These are phyloP conservation scores for Suillus bovinus DNA, from an alignment of 768 basidiomycete genomes.

Conservation along the genomic window DNA sequence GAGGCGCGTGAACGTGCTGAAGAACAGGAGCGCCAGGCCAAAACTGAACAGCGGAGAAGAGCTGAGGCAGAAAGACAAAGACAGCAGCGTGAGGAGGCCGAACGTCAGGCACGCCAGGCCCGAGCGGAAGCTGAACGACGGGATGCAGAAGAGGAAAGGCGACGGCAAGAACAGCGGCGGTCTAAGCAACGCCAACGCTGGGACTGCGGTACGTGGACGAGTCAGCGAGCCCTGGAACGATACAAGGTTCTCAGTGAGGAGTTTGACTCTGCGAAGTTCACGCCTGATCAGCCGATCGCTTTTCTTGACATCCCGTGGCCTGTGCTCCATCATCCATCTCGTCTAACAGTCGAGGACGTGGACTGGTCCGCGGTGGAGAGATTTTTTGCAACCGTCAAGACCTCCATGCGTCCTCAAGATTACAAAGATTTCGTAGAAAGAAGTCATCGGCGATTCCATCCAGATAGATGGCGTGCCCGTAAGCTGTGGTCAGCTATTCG, in stretches of 20 bases:
- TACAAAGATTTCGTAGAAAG: slow-evolving; percentile 68
- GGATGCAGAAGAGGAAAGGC: slow-evolving; percentile 35
- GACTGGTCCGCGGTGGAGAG: slow-evolving; percentile 70
- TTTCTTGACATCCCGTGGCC: slow-evolving; percentile 79
- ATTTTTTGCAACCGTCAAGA: slow-evolving; percentile 60
- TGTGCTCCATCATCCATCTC: slow-evolving; percentile 52
- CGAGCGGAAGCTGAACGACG: slow-evolving; percentile 32
- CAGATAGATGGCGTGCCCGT: slow-evolving; percentile 76
- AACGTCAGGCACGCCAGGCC: slow-evolving; percentile 22
- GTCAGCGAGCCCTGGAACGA: slow-evolving; percentile 66
- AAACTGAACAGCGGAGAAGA: slow-evolving; percentile 33
- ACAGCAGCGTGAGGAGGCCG: slow-evolving; percentile 27
- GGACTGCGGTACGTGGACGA: slow-evolving; percentile 63
- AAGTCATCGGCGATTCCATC: slow-evolving; percentile 75
- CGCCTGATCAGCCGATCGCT: slow-evolving; percentile 48
- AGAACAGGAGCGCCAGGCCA: slow-evolving; percentile 39
- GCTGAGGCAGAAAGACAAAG: slow-evolving; percentile 32
- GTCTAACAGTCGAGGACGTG: slow-evolving; percentile 62
- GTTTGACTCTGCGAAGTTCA: slow-evolving; percentile 65
- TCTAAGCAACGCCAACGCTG: slow-evolving; percentile 54
- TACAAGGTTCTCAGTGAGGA: slow-evolving; percentile 59
- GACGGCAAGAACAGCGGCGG: slow-evolving; percentile 41
- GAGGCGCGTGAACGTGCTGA: slow-evolving; percentile 43
- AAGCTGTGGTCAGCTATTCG: slow-evolving; percentile 57
- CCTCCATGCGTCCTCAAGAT: slow-evolving; percentile 57